These are phyloP conservation scores for Pseudogymnoascus sp. DNA, from an alignment of 2,329 filamentous ascomycete species.

Conservation along the genomic window DNA sequence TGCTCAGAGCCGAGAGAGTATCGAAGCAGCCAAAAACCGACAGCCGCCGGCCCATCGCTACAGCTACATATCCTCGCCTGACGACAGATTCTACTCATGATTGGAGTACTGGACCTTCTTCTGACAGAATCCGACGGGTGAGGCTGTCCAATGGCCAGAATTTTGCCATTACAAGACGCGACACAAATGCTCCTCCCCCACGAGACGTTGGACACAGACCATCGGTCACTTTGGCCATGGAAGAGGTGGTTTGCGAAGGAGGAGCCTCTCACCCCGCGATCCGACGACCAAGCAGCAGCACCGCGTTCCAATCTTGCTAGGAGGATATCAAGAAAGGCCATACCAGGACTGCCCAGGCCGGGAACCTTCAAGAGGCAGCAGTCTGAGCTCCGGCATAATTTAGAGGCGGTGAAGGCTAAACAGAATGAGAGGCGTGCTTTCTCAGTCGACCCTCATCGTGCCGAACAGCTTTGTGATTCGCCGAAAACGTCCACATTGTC, in stretches of 20 bases:
- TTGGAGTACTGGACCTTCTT: not conserved
- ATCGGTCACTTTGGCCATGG: slow-evolving; percentile 24
- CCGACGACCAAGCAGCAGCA: slow-evolving; percentile 13
- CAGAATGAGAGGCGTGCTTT: slow-evolving; percentile 61
- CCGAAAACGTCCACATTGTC: slow-evolving; percentile 16
- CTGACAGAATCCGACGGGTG: slow-evolving; percentile 6
- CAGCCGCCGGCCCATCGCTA: not conserved
- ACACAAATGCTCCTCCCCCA: slow-evolving; percentile 23
- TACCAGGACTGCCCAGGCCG: slow-evolving; percentile 66
- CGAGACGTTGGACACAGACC: slow-evolving; percentile 22
- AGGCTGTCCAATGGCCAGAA: slow-evolving; percentile 4
- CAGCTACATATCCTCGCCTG: not conserved
- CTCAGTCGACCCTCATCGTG: slow-evolving; percentile 48
- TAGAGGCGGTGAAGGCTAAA: slow-evolving; percentile 57
- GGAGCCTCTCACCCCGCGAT: slow-evolving; percentile 16
- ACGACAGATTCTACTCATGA: not conserved
- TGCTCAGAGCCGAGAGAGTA: not conserved
- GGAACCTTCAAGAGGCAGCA: slow-evolving; percentile 76
- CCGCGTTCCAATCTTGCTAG: slow-evolving; percentile 21
- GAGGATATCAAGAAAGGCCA: slow-evolving; percentile 46
- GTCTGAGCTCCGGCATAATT: slow-evolving; percentile 67
- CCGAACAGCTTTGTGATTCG: slow-evolving; percentile 17
- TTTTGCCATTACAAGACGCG: slow-evolving; percentile 10
- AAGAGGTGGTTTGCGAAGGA: slow-evolving; percentile 26
- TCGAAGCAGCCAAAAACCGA: slow-evolving; percentile 4